Evolutionary conservation across 257 asterid species (phyloP).

Genomic region (Henckelia pumila): DNA sequence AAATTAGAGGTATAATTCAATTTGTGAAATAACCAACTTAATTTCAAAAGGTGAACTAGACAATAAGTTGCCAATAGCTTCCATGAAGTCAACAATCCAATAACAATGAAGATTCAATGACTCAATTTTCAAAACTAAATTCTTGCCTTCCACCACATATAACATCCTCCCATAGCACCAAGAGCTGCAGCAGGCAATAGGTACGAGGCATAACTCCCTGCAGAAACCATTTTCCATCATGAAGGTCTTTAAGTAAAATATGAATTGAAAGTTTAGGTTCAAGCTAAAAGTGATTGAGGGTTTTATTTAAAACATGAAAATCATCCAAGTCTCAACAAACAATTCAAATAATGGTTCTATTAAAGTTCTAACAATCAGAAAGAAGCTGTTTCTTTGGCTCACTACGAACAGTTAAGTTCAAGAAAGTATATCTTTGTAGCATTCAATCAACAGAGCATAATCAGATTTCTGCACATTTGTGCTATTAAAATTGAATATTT

Average conservation of each 20-base stretch:
- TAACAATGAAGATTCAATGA: slow-evolving; percentile 19
- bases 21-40: neutral
- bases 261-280: slow-evolving; percentile 8
- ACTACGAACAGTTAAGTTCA: neutral
- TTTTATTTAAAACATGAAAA: too few relatives aligned
- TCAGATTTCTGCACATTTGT: neutral
- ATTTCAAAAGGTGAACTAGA: too few relatives aligned
- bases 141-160: slow-evolving; percentile 89
- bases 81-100: neutral
- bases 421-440: neutral
- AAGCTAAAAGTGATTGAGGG: neutral
- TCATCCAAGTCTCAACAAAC: neutral
- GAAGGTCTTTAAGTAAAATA: slow-evolving; percentile 20
- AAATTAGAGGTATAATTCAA: neutral
- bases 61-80: neutral
- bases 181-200: slow-evolving; percentile 78
- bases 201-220: slow-evolving; percentile 69
- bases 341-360: neutral
- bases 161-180: slow-evolving; percentile 82
- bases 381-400: neutral
- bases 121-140: slow-evolving; percentile 16
- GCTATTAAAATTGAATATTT: too few relatives aligned
- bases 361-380: neutral
- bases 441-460: neutral
- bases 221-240: slow-evolving; percentile 19